Conservation (phyloP, 2,329 filamentous ascomycete species). For the Fusarium devonianum region DNA sequence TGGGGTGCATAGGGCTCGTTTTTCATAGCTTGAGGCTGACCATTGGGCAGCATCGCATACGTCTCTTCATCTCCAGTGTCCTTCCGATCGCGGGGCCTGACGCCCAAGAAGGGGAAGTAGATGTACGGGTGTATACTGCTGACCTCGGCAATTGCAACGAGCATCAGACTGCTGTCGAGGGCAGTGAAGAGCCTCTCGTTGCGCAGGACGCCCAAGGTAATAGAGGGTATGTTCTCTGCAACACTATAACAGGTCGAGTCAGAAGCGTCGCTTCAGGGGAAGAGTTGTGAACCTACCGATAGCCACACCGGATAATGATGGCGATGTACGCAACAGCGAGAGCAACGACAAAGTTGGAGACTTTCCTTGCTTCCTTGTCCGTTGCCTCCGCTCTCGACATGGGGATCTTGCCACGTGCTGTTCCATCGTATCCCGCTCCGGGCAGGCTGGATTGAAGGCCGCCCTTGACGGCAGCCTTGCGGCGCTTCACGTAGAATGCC, state of each 20-base stretch:
- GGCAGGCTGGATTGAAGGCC: background rate
- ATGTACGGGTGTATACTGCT: constrained; percentile 22
- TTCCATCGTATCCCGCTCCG: background rate
- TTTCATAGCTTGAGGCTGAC: too few relatives aligned
- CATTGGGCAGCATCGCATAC: too few relatives aligned
- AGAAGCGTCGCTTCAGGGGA: accelerated
- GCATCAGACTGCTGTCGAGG: constrained; percentile 21
- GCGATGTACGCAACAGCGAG: constrained; percentile 18
- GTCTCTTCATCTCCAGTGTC: too few relatives aligned
- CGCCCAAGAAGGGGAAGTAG: constrained; percentile 30
- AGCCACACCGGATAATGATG: constrained; percentile 29
- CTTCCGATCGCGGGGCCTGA: too few relatives aligned
- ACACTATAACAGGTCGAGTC: constrained; percentile 13
- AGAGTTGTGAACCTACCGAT: constrained; percentile 7
- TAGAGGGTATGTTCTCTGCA: constrained; percentile 21
- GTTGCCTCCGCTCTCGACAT: constrained; percentile 23
- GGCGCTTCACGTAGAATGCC: constrained; percentile 23
- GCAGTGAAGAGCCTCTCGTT: constrained; percentile 30
- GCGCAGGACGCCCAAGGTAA: constrained; percentile 13
- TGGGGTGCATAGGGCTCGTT: too few relatives aligned
- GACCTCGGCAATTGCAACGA: constrained; percentile 19
- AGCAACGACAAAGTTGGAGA: constrained; percentile 21
- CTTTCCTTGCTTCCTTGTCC: constrained; percentile 9
- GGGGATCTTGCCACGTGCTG: constrained; percentile 3
- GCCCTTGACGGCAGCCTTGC: constrained; percentile 9